phyloP scores from a whole-genome alignment of 768 basidiomycete species.

The Podaxis sp. region DNA sequence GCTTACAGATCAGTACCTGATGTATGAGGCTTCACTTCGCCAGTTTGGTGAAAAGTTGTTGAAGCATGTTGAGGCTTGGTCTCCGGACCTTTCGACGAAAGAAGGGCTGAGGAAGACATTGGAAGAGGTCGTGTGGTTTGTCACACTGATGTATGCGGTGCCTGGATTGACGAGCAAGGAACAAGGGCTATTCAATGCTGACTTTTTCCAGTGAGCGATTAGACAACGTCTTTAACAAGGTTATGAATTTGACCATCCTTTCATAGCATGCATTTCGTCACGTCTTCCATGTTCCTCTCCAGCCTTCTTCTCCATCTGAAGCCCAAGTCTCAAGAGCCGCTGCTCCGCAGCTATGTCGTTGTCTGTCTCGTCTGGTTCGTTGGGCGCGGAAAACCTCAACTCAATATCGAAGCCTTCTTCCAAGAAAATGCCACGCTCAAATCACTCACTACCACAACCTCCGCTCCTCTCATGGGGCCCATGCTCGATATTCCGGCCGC shows the following conservation, averaged over 20 bases:
- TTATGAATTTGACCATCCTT: slow-evolving; percentile 38
- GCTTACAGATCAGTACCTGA: not conserved
- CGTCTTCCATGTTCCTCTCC: slow-evolving; percentile 61
- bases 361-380: slow-evolving; percentile 53
- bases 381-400: slow-evolving; percentile 48
- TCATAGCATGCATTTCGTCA: slow-evolving; percentile 64
- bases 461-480: slow-evolving; percentile 32
- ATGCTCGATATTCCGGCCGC: not conserved
- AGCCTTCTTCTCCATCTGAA: slow-evolving; percentile 41
- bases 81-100: slow-evolving; percentile 26
- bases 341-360: slow-evolving; percentile 58
- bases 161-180: slow-evolving; percentile 44
- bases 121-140: slow-evolving; percentile 61
- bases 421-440: slow-evolving; percentile 8
- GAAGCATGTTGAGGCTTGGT: slow-evolving; percentile 40
- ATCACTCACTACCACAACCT: slow-evolving; percentile 5
- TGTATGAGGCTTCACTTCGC: slow-evolving; percentile 29
- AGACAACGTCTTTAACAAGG: not conserved
- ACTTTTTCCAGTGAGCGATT: slow-evolving; percentile 57
- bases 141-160: slow-evolving; percentile 54
- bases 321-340: slow-evolving; percentile 42
- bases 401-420: slow-evolving; percentile 53
- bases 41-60: slow-evolving; percentile 39
- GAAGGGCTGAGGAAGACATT: slow-evolving; percentile 43
- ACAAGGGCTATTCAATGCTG: slow-evolving; percentile 40